Evolutionary conservation across 1,139 yeast species (phyloP).

Genomic region (Pichia inconspicua): DNA sequence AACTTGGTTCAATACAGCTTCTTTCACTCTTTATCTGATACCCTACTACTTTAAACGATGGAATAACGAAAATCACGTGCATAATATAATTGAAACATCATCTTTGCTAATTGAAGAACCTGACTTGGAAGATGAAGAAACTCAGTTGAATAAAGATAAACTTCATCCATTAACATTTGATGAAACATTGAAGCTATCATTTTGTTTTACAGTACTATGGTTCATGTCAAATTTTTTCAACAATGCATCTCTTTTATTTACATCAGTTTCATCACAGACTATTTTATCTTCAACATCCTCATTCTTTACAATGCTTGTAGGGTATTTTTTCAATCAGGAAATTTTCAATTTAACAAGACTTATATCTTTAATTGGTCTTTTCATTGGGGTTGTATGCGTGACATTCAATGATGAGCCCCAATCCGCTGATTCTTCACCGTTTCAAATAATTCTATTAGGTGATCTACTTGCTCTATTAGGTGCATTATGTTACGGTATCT

Average conservation of each 20-base stretch:
- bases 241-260: constrained; percentile 78
- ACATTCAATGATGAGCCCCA: constrained; percentile 37
- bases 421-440: constrained; percentile 18
- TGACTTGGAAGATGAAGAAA: background rate
- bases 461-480: constrained; percentile 74
- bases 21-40: constrained; percentile 68
- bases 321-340: constrained; percentile 67
- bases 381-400: constrained; percentile 72
- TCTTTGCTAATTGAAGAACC: background rate
- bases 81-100: background rate
- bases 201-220: constrained; percentile 84
- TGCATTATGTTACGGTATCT: constrained; percentile 84
- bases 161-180: constrained; percentile 28
- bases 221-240: constrained; percentile 81
- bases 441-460: constrained; percentile 47
- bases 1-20: constrained; percentile 83
- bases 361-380: constrained; percentile 48
- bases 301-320: constrained; percentile 83
- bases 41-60: constrained; percentile 38
- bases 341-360: constrained; percentile 51
- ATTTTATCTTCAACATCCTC: constrained; percentile 87
- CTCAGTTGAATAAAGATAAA: background rate
- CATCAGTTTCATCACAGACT: constrained; percentile 90
- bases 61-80: background rate
- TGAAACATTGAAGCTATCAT: constrained; percentile 55